phyloP scores from a whole-genome alignment of 164 flowering plant species.

The Platanus orientalis region DNA sequence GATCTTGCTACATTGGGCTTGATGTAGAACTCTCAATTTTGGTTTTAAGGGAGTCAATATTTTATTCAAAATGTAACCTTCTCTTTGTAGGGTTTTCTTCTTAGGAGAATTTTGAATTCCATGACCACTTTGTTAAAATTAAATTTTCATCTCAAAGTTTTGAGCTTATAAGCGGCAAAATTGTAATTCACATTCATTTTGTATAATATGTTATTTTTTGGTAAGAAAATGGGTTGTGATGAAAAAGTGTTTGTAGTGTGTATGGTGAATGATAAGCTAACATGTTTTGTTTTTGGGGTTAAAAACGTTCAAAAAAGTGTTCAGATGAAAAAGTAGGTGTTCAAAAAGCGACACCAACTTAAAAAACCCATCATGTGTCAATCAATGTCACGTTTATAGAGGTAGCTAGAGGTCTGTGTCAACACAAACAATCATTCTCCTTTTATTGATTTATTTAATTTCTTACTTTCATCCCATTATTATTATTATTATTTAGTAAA shows the following conservation, averaged over 20 bases:
- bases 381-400: too few relatives aligned
- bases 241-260: too few relatives aligned
- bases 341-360: too few relatives aligned
- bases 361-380: too few relatives aligned
- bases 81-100: constrained; percentile 19
- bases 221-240: too few relatives aligned
- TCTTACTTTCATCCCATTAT: not conserved
- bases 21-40: constrained; percentile 4
- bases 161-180: constrained; percentile 26
- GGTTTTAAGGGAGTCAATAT: constrained; percentile 20
- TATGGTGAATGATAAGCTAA: too few relatives aligned
- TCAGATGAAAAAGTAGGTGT: too few relatives aligned
- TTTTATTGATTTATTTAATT: not conserved
- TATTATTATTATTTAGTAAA: not conserved
- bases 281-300: too few relatives aligned
- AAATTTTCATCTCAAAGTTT: constrained; percentile 16
- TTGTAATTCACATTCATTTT: too few relatives aligned
- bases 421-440: too few relatives aligned
- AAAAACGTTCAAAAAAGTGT: too few relatives aligned
- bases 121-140: constrained; percentile 26
- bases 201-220: not conserved
- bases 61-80: constrained; percentile 20
- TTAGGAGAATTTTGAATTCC: constrained; percentile 17
- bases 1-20: constrained; percentile 2
- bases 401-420: too few relatives aligned